These are phyloP conservation scores for Globisporangium sylvaticum DNA, from an alignment of 352 stramenopile species.

Conservation along the genomic window DNA sequence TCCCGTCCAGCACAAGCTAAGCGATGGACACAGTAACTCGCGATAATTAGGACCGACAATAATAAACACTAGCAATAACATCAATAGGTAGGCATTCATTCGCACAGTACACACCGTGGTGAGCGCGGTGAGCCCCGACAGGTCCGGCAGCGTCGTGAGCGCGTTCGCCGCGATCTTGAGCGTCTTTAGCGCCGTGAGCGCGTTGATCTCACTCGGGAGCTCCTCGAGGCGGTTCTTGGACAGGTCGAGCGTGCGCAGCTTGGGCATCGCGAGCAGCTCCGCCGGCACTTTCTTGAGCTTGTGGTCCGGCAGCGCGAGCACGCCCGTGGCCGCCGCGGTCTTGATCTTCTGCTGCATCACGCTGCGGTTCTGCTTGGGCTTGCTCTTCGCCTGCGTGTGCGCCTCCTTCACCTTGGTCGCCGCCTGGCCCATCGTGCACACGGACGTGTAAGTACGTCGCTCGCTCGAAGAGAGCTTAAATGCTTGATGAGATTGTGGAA, in stretches of 20 bases:
- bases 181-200: slow-evolving; percentile 56
- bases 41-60: not conserved
- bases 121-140: slow-evolving; percentile 60
- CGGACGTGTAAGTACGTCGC: not conserved
- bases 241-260: slow-evolving; percentile 69
- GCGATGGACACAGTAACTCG: not conserved
- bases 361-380: slow-evolving; percentile 72
- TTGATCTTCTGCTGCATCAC: slow-evolving; percentile 81
- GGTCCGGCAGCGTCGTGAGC: slow-evolving; percentile 52
- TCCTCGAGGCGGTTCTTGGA: slow-evolving; percentile 60
- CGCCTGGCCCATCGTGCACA: slow-evolving; percentile 47
- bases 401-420: slow-evolving; percentile 66
- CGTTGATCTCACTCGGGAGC: slow-evolving; percentile 36
- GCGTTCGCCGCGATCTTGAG: slow-evolving; percentile 70
- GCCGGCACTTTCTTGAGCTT: slow-evolving; percentile 75
- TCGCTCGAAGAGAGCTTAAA: no score
- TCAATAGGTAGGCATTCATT: not conserved
- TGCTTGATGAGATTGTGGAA: no score
- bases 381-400: slow-evolving; percentile 66
- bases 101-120: slow-evolving; percentile 43
- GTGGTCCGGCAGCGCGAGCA: slow-evolving; percentile 64
- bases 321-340: slow-evolving; percentile 46
- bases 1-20: slow-evolving; percentile 76
- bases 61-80: not conserved
- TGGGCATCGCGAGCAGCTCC: slow-evolving; percentile 45